Percentiles rank a stretch among this genome's conserved stretches.
These are phyloP conservation scores for Glonium stellatum DNA, from an alignment of 495 filamentous ascomycete species.

Conservation along the genomic window DNA sequence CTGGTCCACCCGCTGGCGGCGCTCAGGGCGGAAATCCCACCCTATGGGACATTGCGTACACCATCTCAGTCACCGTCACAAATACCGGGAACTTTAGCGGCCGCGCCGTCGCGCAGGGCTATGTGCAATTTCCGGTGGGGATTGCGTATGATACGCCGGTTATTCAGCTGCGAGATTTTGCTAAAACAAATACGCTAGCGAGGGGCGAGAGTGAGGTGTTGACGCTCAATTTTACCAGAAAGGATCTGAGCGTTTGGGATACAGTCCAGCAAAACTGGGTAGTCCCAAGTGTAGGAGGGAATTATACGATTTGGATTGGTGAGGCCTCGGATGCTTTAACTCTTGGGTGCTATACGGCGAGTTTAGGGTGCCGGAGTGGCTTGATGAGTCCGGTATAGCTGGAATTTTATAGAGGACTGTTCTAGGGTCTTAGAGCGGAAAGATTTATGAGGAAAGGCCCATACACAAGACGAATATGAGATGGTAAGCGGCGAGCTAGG, in stretches of 20 bases:
- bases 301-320: slow-evolving; percentile 29
- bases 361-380: slow-evolving; percentile 10
- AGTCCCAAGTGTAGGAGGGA: slow-evolving; percentile 14
- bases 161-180: slow-evolving; percentile 59
- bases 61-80: slow-evolving; percentile 44
- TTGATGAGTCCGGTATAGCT: slow-evolving; percentile 10
- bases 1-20: slow-evolving; percentile 30
- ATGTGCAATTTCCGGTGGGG: slow-evolving; percentile 48
- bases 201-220: slow-evolving; percentile 42
- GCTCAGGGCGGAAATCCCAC: slow-evolving; percentile 51
- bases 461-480: too few species aligned
- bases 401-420: background rate
- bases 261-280: slow-evolving; percentile 52
- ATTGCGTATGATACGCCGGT: slow-evolving; percentile 40
- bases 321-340: slow-evolving; percentile 12
- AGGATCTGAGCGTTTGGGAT: slow-evolving; percentile 66
- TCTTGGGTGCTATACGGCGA: slow-evolving; percentile 17
- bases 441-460: too few species aligned
- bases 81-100: slow-evolving; percentile 48
- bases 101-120: slow-evolving; percentile 54
- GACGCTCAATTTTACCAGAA: slow-evolving; percentile 50
- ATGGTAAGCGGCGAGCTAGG: too few species aligned
- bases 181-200: slow-evolving; percentile 46
- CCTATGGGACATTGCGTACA: slow-evolving; percentile 53
- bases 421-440: too few species aligned